Evolutionary conservation across 2,329 filamentous ascomycete species (phyloP).

Genomic region (Talaromyces sp.): DNA sequence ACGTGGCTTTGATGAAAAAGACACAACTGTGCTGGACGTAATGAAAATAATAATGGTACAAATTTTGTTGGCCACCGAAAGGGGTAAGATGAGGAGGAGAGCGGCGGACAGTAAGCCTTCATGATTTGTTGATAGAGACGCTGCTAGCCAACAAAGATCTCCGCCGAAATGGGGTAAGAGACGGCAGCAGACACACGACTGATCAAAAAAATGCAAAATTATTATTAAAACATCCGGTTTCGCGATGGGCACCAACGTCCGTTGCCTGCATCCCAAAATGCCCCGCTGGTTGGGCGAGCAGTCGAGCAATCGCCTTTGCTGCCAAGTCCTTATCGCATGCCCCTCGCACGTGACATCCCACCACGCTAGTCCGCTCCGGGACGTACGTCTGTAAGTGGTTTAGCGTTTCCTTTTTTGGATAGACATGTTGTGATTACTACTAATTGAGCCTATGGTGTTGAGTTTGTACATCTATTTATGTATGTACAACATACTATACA

Average conservation of each 20-base stretch:
- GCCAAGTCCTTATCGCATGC: not conserved
- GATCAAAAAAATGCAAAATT: not conserved
- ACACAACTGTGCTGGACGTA: not conserved
- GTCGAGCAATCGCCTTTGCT: not conserved
- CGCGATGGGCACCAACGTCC: conserved; percentile 7
- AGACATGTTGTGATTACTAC: no score
- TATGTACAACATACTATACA: no score
- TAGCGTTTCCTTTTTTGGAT: not conserved
- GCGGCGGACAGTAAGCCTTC: conserved; percentile 8
- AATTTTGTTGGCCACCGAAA: conserved; percentile 6
- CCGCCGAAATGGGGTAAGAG: conserved; percentile 6
- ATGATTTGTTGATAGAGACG: conserved; percentile 13
- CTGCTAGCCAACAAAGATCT: conserved; percentile 7
- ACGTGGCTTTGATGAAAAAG: not conserved
- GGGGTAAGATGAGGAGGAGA: conserved; percentile 4
- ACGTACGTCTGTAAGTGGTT: not conserved
- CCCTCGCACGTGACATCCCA: not conserved
- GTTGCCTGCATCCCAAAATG: not conserved
- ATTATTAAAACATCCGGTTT: not conserved
- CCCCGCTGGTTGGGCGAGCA: conserved; percentile 2
- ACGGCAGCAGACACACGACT: conserved; percentile 2
- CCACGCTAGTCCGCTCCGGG: not conserved
- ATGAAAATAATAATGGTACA: not conserved
- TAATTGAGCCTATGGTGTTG: no score
- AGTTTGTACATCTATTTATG: no score